Evolutionary conservation across 306 rosid species (phyloP), one percentile per base, ranked within the genome.

Genomic region (Sicyos edulis): DNA sequence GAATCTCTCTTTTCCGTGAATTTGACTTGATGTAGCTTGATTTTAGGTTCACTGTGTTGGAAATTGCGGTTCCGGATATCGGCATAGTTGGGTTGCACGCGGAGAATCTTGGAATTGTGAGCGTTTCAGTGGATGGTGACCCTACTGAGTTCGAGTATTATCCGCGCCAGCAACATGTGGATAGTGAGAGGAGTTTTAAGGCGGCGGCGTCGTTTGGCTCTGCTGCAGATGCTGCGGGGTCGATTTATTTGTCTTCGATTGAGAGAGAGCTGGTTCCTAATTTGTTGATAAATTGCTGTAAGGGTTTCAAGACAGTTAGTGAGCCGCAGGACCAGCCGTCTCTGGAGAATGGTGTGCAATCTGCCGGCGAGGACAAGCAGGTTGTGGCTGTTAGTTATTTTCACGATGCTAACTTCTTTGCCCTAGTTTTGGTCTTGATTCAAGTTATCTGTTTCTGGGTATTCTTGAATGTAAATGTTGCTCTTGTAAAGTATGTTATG

Each of bases 71-170:
- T 13, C 97, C 97, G 44, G 97, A 93, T 56, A 93, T 88, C 65
- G 99, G 99, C 55, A 84, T 93, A 77, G 92, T 91, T 16, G 97
- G 97, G 32, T 58, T 93, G 71, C 96, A 93, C 79, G 99, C 97
- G 4, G 99, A 93, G 85, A 91, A 93, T 81, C 75, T 93, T 76
- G 91, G 86, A 78, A 91, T 93, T 80, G 88, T 79, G 71, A 86
- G 86, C 73, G 96, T 93, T 22, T 82, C 74, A 55, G 99, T 93
- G 49, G 99, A 93, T 17, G 99, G 99, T 0, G 99, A 93, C 84
- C 86, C 91, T 0, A 78, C 96, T 4, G 96, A 83, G 60, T 93
- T 84, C 22, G 99, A 91, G 77, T 93, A 91, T 78, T 88, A 93
- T 66, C 99, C 97, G 59, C 80, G 77, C 21, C 82, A 77, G 77